These are phyloP conservation scores for Ophiostoma populinum DNA, from an alignment of 2,329 filamentous ascomycete species.

Conservation along the genomic window DNA sequence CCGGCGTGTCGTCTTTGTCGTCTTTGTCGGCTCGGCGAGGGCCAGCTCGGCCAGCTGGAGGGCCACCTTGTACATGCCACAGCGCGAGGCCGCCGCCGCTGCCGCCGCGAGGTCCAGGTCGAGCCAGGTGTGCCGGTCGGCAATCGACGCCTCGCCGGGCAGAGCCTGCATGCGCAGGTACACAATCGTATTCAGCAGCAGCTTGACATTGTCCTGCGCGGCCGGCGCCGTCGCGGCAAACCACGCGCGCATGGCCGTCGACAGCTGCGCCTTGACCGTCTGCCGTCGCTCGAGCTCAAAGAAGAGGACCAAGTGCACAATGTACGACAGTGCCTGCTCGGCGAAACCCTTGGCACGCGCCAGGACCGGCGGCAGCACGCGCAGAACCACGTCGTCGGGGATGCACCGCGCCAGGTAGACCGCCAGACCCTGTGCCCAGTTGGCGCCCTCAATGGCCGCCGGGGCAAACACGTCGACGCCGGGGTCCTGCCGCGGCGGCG, in stretches of 20 bases:
- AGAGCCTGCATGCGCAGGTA: conserved; percentile 73
- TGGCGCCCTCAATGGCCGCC: conserved; percentile 24
- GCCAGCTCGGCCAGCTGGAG: conserved; percentile 67
- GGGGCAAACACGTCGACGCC: conserved; percentile 20
- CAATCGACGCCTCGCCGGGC: conserved; percentile 59
- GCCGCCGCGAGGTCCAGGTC: conserved; percentile 60
- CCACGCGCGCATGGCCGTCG: conserved; percentile 45
- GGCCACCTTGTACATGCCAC: conserved; percentile 75
- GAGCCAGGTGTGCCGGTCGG: conserved; percentile 69
- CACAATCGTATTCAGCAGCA: conserved; percentile 62
- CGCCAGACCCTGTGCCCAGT: conserved; percentile 47
- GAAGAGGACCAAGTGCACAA: conserved; percentile 66
- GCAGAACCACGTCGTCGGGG: conserved; percentile 48
- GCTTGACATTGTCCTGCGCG: conserved; percentile 45
- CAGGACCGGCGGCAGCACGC: conserved; percentile 49
- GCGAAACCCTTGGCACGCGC: conserved; percentile 51
- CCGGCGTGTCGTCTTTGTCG: conserved; percentile 21
- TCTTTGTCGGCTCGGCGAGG: conserved; percentile 35
- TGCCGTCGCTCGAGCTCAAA: conserved; percentile 47
- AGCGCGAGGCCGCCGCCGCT: conserved; percentile 54
- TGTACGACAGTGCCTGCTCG: conserved; percentile 59
- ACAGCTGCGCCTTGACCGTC: conserved; percentile 43
- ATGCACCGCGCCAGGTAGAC: conserved; percentile 42
- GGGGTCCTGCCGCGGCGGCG: background rate
- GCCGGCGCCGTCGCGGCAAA: conserved; percentile 30